These are phyloP conservation scores for Henckelia pumila DNA, from an alignment of 257 asterid species.

Conservation along the genomic window DNA sequence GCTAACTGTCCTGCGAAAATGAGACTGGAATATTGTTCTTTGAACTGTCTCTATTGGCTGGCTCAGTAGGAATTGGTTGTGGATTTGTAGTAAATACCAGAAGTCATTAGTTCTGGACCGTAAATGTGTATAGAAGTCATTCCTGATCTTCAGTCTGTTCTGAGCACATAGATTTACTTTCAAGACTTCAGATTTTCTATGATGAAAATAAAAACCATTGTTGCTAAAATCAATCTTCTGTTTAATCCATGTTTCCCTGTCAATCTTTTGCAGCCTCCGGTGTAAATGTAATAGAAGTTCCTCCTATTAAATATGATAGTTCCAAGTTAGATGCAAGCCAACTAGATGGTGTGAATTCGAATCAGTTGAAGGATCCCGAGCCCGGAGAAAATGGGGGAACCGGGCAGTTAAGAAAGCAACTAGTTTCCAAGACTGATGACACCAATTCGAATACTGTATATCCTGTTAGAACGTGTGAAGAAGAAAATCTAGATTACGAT, in stretches of 20 bases:
- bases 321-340: too few relatives aligned
- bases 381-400: conserved; percentile 39
- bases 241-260: conserved; percentile 8
- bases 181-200: too few relatives aligned
- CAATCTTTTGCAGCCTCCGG: too few relatives aligned
- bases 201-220: background rate
- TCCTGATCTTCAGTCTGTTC: too few relatives aligned
- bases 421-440: conserved; percentile 47
- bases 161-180: too few relatives aligned
- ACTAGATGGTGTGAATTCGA: conserved; percentile 27
- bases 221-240: conserved; percentile 9
- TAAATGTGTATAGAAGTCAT: background rate
- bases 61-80: conserved; percentile 16
- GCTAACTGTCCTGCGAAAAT: conserved; percentile 14
- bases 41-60: conserved; percentile 22
- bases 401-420: conserved; percentile 38
- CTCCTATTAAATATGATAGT: conserved; percentile 30
- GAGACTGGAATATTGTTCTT: conserved; percentile 7
- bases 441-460: conserved; percentile 62
- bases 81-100: conserved; percentile 4
- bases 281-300: conserved; percentile 33
- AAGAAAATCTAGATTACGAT: conserved; percentile 89
- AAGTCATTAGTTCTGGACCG: background rate
- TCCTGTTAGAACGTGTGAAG: conserved; percentile 59
- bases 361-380: too few relatives aligned